A percentile compares a stretch with the other conserved stretches of the same genome.
Conservation (phyloP, 2,329 filamentous ascomycete species). For the Talaromyces sp. region DNA sequence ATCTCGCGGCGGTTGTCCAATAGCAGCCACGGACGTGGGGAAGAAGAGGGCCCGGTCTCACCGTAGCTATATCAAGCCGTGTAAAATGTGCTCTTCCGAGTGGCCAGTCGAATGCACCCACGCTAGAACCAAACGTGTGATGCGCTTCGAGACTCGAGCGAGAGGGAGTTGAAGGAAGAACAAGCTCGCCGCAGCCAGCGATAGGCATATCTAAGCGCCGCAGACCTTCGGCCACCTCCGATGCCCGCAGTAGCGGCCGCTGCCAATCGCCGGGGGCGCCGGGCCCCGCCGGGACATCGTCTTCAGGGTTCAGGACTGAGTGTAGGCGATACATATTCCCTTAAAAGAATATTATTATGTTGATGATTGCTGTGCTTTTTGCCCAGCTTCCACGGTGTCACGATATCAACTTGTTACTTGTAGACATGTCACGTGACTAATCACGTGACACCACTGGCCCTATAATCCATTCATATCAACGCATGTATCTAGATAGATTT, state of each 20-base stretch:
- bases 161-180: background rate
- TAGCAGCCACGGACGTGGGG: background rate
- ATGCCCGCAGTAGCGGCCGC: slow-evolving; percentile 24
- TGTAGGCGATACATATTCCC: too few relatives aligned
- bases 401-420: too few relatives aligned
- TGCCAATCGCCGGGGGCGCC: background rate
- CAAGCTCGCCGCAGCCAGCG: background rate
- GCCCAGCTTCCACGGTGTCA: too few relatives aligned
- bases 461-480: too few relatives aligned
- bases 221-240: slow-evolving; percentile 31
- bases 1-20: background rate
- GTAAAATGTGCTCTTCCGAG: background rate
- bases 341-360: too few relatives aligned
- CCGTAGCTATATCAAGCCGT: background rate
- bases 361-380: too few relatives aligned
- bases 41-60: background rate
- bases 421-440: too few relatives aligned
- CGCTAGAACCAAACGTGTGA: background rate
- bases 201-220: slow-evolving; percentile 5
- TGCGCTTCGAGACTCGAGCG: background rate
- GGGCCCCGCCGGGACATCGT: background rate
- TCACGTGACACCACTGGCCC: too few relatives aligned
- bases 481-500: too few relatives aligned
- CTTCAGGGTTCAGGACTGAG: too few relatives aligned
- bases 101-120: background rate